Percentiles rank a stretch among this genome's conserved stretches.
phyloP scores from a whole-genome alignment of 768 basidiomycete species.

The Leccinum sublutescens region DNA sequence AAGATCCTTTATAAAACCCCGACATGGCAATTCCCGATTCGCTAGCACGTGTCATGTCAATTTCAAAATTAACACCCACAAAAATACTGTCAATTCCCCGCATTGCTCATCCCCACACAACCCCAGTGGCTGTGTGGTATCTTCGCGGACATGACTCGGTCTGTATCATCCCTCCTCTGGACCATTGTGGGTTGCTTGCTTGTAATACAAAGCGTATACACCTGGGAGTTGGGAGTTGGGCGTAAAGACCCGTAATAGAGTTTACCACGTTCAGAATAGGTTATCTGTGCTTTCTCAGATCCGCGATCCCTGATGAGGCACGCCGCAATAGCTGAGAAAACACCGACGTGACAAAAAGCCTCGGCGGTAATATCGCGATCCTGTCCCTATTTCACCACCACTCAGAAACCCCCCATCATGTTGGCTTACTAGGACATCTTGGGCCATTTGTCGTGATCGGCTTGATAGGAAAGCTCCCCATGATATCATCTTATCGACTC shows the following conservation, averaged over 20 bases:
- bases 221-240: slow-evolving; percentile 1
- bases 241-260: slow-evolving; percentile 11
- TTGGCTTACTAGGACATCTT: background rate
- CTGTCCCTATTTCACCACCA: background rate
- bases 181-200: background rate
- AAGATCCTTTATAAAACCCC: slow-evolving; percentile 26
- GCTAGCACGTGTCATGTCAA: slow-evolving; percentile 20
- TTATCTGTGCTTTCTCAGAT: slow-evolving; percentile 24
- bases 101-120: background rate
- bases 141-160: background rate
- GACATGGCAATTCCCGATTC: slow-evolving; percentile 27
- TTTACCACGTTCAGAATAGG: slow-evolving; percentile 8
- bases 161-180: background rate
- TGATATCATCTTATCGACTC: background rate
- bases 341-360: background rate
- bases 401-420: background rate
- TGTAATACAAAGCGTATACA: background rate
- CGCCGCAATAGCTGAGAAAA: slow-evolving; percentile 5
- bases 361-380: background rate
- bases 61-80: slow-evolving; percentile 11
- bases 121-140: slow-evolving; percentile 2
- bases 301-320: slow-evolving; percentile 9
- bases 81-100: slow-evolving; percentile 12
- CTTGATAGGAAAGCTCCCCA: background rate
- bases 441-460: background rate